Evolutionary conservation across 768 basidiomycete genomes (phyloP).

Genomic region (Suillus bovinus): DNA sequence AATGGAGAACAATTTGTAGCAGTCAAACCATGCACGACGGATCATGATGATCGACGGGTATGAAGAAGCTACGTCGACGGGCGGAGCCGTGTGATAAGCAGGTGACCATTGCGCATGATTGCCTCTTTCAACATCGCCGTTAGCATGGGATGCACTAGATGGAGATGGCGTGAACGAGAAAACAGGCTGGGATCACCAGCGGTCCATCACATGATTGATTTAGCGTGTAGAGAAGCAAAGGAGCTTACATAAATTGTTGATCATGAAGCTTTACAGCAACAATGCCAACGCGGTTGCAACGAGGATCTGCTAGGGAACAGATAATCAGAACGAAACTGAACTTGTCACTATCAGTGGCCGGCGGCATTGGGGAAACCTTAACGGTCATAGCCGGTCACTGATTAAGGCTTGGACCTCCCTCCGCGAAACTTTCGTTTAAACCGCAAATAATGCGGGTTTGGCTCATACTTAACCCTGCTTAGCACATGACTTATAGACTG

Average conservation of each 20-base stretch:
- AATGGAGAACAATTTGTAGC: neutral
- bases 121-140: slow-evolving; percentile 6
- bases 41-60: neutral
- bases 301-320: neutral
- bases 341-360: slow-evolving; percentile 1
- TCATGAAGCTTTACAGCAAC: neutral
- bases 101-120: neutral
- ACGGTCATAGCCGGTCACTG: neutral
- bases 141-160: neutral
- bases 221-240: neutral
- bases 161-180: neutral
- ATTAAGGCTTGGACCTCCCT: neutral
- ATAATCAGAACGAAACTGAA: neutral
- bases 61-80: neutral
- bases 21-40: neutral
- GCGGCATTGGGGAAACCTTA: slow-evolving; percentile 2
- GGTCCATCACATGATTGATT: neutral
- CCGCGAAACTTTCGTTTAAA: neutral
- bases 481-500: neutral
- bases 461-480: neutral
- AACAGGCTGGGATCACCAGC: neutral
- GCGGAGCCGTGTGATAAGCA: slow-evolving; percentile 1
- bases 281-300: neutral
- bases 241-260: slow-evolving; percentile 4
- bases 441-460: neutral